These are phyloP conservation scores for Pseudogymnoascus sp. DNA, from an alignment of 2,329 filamentous ascomycete genomes.

Conservation along the genomic window DNA sequence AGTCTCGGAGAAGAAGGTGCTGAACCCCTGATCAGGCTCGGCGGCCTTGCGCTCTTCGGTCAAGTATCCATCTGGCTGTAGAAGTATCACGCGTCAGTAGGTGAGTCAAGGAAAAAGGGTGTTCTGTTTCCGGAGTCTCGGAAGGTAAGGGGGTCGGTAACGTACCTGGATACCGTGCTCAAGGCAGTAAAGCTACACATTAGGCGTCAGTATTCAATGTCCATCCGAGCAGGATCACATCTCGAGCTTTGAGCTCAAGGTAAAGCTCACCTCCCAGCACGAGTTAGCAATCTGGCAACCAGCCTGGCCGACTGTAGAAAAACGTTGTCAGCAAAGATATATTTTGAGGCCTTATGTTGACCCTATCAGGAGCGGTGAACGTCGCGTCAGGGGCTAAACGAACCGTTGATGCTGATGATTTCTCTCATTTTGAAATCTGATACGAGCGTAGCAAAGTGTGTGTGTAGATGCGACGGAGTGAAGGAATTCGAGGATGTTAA, in stretches of 20 bases:
- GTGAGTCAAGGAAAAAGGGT: neutral
- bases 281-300: conserved; percentile 99
- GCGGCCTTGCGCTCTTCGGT: conserved; percentile 94
- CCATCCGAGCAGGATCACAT: neutral
- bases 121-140: neutral
- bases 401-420: conserved; percentile 99
- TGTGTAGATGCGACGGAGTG: conserved; percentile 16
- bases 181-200: conserved; percentile 88
- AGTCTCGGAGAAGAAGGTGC: conserved; percentile 99
- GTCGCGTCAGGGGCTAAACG: conserved; percentile 33
- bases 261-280: conserved; percentile 92
- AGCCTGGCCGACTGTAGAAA: conserved; percentile 83
- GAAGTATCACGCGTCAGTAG: conserved; percentile 29
- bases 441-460: conserved; percentile 11
- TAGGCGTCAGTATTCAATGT: conserved; percentile 26
- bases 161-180: conserved; percentile 98
- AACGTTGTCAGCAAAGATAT: conserved; percentile 29
- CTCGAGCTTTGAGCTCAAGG: neutral
- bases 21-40: conserved; percentile 95
- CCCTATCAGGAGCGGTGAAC: conserved; percentile 36
- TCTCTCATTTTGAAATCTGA: conserved; percentile 85
- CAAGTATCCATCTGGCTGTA: conserved; percentile 93
- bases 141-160: conserved; percentile 15
- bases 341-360: conserved; percentile 10
- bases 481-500: conserved; percentile 15